phyloP scores from a whole-genome alignment of 495 filamentous ascomycete species.

The Podospora tetraspora region DNA sequence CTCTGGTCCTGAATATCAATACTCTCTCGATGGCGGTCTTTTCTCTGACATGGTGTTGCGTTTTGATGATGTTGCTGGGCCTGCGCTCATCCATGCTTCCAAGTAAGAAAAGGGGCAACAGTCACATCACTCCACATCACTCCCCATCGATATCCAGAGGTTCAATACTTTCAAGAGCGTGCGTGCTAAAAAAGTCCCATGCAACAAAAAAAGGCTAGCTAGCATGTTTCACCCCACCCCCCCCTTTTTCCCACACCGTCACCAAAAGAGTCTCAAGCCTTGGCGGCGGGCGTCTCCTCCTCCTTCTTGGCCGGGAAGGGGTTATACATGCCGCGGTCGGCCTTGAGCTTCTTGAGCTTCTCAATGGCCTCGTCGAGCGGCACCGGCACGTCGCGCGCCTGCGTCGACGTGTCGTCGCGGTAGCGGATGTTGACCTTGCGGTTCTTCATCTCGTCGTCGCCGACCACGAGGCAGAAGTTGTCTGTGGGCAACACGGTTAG shows the following conservation, averaged over 20 bases:
- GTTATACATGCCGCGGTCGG: constrained; percentile 39
- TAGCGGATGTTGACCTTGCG: constrained; percentile 84
- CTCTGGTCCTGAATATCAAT: background rate
- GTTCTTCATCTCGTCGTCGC: constrained; percentile 70
- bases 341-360: constrained; percentile 66
- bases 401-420: constrained; percentile 77
- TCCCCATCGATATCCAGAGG: background rate
- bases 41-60: background rate
- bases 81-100: background rate
- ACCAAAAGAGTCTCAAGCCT: background rate
- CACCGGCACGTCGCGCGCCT: constrained; percentile 62
- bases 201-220: background rate
- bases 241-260: background rate
- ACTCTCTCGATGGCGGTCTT: background rate
- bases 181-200: background rate
- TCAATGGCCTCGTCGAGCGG: constrained; percentile 69
- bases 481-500: constrained; percentile 6
- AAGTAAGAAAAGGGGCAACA: background rate
- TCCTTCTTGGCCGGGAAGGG: constrained; percentile 31
- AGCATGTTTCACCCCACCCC: background rate
- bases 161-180: background rate
- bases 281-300: constrained; percentile 14
- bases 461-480: constrained; percentile 60
- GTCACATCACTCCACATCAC: background rate
- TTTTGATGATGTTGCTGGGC: background rate